These are phyloP conservation scores for Russula abietina DNA, from an alignment of 768 basidiomycete species.

Conservation along the genomic window DNA sequence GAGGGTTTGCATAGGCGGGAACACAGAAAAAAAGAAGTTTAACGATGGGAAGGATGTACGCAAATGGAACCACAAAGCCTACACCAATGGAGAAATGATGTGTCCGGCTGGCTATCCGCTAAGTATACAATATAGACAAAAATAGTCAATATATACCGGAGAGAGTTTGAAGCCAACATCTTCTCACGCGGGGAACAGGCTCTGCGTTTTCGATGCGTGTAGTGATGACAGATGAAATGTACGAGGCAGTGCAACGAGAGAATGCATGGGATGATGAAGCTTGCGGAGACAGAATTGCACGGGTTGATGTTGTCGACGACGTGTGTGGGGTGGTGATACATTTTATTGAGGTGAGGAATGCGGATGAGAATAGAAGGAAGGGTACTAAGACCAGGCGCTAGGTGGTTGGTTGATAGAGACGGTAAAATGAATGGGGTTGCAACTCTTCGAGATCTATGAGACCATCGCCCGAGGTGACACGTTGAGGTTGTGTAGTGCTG, in stretches of 20 bases:
- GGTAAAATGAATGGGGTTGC: slow-evolving; percentile 16
- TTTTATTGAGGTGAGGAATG: slow-evolving; percentile 53
- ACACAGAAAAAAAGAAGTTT: slow-evolving; percentile 16
- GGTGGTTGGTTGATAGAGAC: slow-evolving; percentile 18
- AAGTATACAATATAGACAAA: slow-evolving; percentile 26
- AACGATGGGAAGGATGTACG: slow-evolving; percentile 25
- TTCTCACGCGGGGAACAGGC: slow-evolving; percentile 18
- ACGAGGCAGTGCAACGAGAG: slow-evolving; percentile 37
- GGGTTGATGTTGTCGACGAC: slow-evolving; percentile 50
- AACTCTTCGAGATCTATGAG: slow-evolving; percentile 40
- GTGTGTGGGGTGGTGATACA: slow-evolving; percentile 70
- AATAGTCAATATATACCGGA: slow-evolving; percentile 24
- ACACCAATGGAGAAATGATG: slow-evolving; percentile 23
- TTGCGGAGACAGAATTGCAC: slow-evolving; percentile 40
- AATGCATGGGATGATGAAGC: slow-evolving; percentile 42
- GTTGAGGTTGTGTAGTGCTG: slow-evolving; percentile 73
- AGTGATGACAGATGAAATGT: slow-evolving; percentile 27
- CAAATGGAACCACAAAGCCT: slow-evolving; percentile 25
- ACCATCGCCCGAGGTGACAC: slow-evolving; percentile 53
- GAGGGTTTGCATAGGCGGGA: slow-evolving; percentile 40
- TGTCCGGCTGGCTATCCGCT: slow-evolving; percentile 23
- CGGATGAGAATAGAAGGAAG: slow-evolving; percentile 42
- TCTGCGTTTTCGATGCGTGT: slow-evolving; percentile 24
- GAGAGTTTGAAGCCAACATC: slow-evolving; percentile 23
- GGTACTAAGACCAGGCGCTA: slow-evolving; percentile 31